phyloP scores from a whole-genome alignment of 495 filamentous ascomycete species.

The Cryomyces minteri region DNA sequence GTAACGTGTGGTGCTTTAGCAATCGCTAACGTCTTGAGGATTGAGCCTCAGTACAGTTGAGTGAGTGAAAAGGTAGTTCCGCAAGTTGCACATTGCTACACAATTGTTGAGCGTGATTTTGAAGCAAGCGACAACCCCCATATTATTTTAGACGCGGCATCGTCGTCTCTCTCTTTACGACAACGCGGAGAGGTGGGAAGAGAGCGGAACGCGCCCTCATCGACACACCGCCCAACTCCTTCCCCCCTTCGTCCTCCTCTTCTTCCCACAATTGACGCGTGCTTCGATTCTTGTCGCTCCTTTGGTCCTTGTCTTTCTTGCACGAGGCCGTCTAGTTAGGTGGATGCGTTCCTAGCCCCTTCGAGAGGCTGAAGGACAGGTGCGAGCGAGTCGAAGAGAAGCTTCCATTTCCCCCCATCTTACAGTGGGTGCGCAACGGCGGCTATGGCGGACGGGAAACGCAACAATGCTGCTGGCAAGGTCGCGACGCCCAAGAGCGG shows the following conservation, averaged over 20 bases:
- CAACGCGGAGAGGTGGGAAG: too few relatives aligned
- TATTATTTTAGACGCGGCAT: too few relatives aligned
- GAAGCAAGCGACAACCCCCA: too few relatives aligned
- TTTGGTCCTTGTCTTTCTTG: constrained; percentile 4
- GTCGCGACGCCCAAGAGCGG: constrained; percentile 20
- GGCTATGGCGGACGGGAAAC: constrained; percentile 18
- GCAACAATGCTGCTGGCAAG: constrained; percentile 15
- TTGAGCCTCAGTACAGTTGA: too few relatives aligned
- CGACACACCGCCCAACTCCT: neutral
- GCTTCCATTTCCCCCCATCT: neutral
- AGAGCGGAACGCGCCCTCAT: too few relatives aligned
- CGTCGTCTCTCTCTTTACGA: too few relatives aligned
- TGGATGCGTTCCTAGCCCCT: constrained; percentile 12
- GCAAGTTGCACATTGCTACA: too few relatives aligned
- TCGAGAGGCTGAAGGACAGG: constrained; percentile 6
- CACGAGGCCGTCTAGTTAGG: neutral
- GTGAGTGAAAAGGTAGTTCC: too few relatives aligned
- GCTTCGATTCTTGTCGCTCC: constrained; percentile 11
- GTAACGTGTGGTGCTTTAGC: too few relatives aligned
- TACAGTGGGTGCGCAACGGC: neutral
- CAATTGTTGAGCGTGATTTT: too few relatives aligned
- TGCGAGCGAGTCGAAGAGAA: neutral
- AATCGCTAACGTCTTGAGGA: too few relatives aligned
- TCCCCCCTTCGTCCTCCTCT: neutral
- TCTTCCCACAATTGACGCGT: neutral